phyloP scores from a whole-genome alignment of 2,329 filamentous ascomycete genomes.

The Neonectria magnoliae region DNA sequence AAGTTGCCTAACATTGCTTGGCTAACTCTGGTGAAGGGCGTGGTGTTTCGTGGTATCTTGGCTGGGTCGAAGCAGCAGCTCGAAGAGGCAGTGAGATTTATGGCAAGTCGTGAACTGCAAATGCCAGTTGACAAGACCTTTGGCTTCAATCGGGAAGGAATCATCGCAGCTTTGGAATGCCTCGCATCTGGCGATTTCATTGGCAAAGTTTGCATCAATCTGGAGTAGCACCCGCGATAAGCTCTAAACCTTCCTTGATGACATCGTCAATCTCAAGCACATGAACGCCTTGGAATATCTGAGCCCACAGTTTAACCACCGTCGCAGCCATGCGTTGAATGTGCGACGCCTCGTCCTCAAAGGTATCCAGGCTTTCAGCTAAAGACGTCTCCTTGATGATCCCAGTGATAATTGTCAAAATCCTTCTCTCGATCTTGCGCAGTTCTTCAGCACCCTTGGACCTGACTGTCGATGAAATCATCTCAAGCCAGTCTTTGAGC shows the following conservation, averaged over 20 bases:
- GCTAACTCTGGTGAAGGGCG: constrained; percentile 8
- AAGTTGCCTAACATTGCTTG: constrained; percentile 4
- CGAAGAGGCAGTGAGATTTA: constrained; percentile 7
- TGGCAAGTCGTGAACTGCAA: neutral
- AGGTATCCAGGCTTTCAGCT: neutral
- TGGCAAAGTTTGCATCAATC: constrained; percentile 9
- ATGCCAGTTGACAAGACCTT: neutral
- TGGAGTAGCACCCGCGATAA: neutral
- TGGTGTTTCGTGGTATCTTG: constrained; percentile 9
- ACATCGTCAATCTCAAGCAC: constrained; percentile 4
- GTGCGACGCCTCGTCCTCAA: neutral
- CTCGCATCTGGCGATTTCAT: neutral
- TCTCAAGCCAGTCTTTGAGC: constrained; percentile 1
- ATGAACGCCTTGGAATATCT: neutral
- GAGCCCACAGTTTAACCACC: neutral
- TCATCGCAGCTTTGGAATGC: neutral
- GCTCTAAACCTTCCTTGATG: neutral
- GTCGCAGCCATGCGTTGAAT: neutral
- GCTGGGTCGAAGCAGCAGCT: constrained; percentile 22
- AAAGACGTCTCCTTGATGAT: neutral
- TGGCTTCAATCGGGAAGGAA: neutral
- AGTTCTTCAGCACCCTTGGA: neutral
- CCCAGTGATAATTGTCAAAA: neutral
- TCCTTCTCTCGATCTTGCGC: neutral
- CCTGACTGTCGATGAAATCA: neutral